phyloP scores from a whole-genome alignment of 2,329 filamentous ascomycete genomes.

The Volutella citrinella region DNA sequence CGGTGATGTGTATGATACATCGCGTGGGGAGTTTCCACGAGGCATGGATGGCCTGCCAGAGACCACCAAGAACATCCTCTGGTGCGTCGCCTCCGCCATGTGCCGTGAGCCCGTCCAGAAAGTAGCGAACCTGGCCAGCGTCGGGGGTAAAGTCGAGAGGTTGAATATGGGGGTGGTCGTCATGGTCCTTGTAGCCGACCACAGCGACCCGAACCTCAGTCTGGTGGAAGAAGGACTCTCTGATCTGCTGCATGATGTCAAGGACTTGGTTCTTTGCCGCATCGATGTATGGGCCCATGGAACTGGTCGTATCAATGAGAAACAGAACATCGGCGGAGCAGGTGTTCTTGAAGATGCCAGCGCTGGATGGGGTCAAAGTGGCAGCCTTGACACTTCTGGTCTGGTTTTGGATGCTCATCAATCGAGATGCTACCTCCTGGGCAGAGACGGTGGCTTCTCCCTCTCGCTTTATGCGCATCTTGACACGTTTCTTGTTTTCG shows the following conservation, averaged over 20 bases:
- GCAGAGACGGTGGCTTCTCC: too few species aligned
- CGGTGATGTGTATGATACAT: slow-evolving; percentile 17
- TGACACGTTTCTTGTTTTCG: too few species aligned
- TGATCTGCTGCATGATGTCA: slow-evolving; percentile 31
- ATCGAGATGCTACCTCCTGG: too few species aligned
- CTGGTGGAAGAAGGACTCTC: slow-evolving; percentile 28
- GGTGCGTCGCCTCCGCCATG: slow-evolving; percentile 29
- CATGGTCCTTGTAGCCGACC: slow-evolving; percentile 37
- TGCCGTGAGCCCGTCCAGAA: too few species aligned
- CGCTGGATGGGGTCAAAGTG: slow-evolving; percentile 8
- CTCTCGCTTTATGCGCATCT: too few species aligned
- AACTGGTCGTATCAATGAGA: slow-evolving; percentile 34
- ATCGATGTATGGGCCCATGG: slow-evolving; percentile 30
- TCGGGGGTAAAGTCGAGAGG: too few species aligned
- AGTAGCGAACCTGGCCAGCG: too few species aligned
- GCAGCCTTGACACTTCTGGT: too few species aligned
- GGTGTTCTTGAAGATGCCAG: slow-evolving; percentile 29
- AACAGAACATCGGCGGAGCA: slow-evolving; percentile 37
- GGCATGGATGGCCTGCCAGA: slow-evolving; percentile 28
- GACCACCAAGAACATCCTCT: slow-evolving; percentile 35
- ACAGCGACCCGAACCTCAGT: slow-evolving; percentile 33
- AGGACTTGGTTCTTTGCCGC: slow-evolving; percentile 33
- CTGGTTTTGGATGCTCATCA: too few species aligned
- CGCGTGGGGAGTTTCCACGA: slow-evolving; percentile 33
- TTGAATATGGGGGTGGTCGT: too few species aligned